Conservation (phyloP, 495 filamentous ascomycete genomes). For the Friedmanniomyces endolithicus region DNA sequence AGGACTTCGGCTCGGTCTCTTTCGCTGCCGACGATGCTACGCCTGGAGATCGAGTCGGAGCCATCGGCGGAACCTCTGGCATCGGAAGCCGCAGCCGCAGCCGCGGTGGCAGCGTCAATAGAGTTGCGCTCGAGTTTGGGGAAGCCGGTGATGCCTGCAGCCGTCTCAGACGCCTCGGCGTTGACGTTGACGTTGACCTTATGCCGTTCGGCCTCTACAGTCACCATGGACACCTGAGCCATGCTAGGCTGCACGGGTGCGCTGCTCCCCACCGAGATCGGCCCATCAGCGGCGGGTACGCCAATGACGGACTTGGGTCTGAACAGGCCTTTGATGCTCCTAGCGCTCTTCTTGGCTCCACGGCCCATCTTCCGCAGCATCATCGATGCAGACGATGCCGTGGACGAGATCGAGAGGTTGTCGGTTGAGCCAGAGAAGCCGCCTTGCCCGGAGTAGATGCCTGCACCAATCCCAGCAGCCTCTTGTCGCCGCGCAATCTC, state of each 20-base stretch:
- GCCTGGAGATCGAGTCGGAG: conserved; percentile 47
- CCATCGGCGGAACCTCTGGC: conserved; percentile 39
- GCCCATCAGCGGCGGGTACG: conserved; percentile 53
- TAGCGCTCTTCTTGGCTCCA: conserved; percentile 82
- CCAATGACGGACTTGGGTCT: conserved; percentile 85
- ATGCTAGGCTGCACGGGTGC: conserved; percentile 48
- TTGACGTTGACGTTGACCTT: conserved; percentile 75
- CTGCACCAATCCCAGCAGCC: conserved; percentile 76
- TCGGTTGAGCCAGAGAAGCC: conserved; percentile 87
- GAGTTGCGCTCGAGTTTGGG: conserved; percentile 79
- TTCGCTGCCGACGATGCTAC: conserved; percentile 84
- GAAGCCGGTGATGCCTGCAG: conserved; percentile 67
- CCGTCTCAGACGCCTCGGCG: conserved; percentile 52
- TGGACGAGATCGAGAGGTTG: conserved; percentile 93
- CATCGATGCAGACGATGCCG: conserved; percentile 91
- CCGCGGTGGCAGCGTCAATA: conserved; percentile 43
- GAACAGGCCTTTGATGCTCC: conserved; percentile 89
- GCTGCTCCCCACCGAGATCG: conserved; percentile 23
- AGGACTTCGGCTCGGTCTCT: conserved; percentile 82
- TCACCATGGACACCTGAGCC: conserved; percentile 84
- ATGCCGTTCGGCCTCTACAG: conserved; percentile 79
- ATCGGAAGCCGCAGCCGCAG: conserved; percentile 14
- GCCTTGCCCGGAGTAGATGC: conserved; percentile 82
- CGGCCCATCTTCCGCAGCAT: conserved; percentile 99
- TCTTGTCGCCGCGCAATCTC: conserved; percentile 86